These are phyloP conservation scores for Eucalyptus decipiens DNA, from an alignment of 345 rosid genomes.

Conservation along the genomic window DNA sequence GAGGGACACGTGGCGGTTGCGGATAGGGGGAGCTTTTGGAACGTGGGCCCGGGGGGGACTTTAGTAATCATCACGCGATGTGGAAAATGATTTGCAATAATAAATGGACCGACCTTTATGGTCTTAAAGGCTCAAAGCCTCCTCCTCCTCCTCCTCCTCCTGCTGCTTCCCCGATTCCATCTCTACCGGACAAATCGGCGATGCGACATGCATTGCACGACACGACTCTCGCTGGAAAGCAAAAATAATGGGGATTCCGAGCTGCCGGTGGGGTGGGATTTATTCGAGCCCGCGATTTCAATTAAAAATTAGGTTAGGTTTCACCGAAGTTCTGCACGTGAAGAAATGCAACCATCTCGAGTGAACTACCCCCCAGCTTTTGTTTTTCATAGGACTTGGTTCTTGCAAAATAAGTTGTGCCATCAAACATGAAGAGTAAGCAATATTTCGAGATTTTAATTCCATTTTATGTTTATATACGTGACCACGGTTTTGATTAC, in stretches of 20 bases:
- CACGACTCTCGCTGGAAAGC: neutral
- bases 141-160: too few relatives aligned
- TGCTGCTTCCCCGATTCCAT: neutral
- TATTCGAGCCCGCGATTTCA: neutral
- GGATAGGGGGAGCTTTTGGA: neutral
- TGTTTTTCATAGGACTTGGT: neutral
- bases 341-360: neutral
- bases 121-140: neutral
- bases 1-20: neutral
- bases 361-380: neutral
- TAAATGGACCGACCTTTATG: neutral
- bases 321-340: neutral
- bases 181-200: neutral
- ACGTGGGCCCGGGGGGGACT: neutral
- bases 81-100: neutral
- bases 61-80: neutral
- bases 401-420: neutral
- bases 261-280: neutral
- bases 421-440: neutral
- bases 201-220: neutral
- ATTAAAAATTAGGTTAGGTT: neutral
- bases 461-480: neutral
- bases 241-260: neutral
- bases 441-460: neutral
- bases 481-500: neutral